These are phyloP conservation scores for Thalia dealbata DNA, from an alignment of 176 grass and related monocot species.

Conservation along the genomic window DNA sequence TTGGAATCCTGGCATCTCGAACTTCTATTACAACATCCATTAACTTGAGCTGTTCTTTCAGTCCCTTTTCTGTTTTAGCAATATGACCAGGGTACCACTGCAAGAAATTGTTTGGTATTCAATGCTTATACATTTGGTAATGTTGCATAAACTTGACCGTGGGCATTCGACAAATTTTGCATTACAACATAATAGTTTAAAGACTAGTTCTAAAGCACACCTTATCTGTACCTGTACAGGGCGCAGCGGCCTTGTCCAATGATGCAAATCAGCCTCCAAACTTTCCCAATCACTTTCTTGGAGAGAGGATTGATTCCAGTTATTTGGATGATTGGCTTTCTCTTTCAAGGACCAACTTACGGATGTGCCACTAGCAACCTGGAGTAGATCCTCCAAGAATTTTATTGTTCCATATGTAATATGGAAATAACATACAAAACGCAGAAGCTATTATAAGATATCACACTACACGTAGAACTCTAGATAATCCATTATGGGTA, in stretches of 20 bases:
- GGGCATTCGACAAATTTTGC: background rate
- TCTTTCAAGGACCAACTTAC: slow-evolving; percentile 39
- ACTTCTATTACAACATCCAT: slow-evolving; percentile 99
- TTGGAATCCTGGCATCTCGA: slow-evolving; percentile 82
- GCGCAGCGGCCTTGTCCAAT: slow-evolving; percentile 74
- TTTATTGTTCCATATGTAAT: background rate
- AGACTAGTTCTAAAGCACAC: slow-evolving; percentile 29
- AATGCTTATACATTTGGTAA: background rate
- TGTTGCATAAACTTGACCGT: background rate
- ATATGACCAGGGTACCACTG: slow-evolving; percentile 99
- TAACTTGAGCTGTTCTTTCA: slow-evolving; percentile 82
- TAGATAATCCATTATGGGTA: background rate
- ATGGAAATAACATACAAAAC: background rate
- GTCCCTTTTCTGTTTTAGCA: slow-evolving; percentile 93
- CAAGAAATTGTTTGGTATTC: too few relatives aligned
- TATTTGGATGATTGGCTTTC: slow-evolving; percentile 27
- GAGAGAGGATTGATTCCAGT: slow-evolving; percentile 3
- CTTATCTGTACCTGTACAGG: slow-evolving; percentile 82
- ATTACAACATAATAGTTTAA: background rate
- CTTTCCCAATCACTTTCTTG: slow-evolving; percentile 53
- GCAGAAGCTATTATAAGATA: background rate
- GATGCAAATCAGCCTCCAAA: slow-evolving; percentile 77
- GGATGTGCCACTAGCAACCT: slow-evolving; percentile 43
- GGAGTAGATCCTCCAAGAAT: background rate
- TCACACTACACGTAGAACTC: background rate